Base-by-base conservation (phyloP, 257 asterid species). In the Ehretia macrophylla region DNA sequence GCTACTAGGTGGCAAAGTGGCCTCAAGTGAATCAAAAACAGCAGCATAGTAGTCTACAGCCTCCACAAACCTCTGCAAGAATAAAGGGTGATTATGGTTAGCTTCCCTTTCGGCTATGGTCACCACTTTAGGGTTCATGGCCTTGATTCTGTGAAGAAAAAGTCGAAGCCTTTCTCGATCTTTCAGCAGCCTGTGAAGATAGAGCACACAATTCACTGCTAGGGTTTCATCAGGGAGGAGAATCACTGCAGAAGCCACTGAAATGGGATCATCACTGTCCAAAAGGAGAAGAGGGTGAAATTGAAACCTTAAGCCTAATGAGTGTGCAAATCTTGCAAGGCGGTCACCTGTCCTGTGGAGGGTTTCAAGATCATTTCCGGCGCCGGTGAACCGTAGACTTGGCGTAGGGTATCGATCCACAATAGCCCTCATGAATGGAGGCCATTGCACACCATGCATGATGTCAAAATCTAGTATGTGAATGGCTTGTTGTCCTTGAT, bases 401-500 rank as follows among this genome's bases (percentile, higher is more conserved):
- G 97, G 99, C 0, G 81, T 70, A 0, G 99, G 99, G 56, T 65
- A 81, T 0, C 95, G 79, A 52, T 92, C 95, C 11, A 85, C 92
- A 38, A 88, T 59, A 16, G 97, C 95, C 56, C 85, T 96, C 99
- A 92, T 92, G 37, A 92, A 78, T 1, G 99, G 96, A 8, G 99
- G 99, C 99, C 99, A 92, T 63, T 92, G 99, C 3, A 92, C 91
- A 55, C 99, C 99, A 69, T 92, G 97, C 85, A 82, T 84, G 76
- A 92, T 86, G 66, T 92, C 90, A 67, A 92, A 88, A 62, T 92
- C 99, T 22, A 92, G 76, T 55, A 92, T 83, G 86, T 92, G 99
- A 51, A 92, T 75, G 0, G 88, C 83, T 8, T 55, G 82, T n/a
- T 82, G 86, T 20, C 82, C 84, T 16, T 27, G 35, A 27, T 79